phyloP scores from a whole-genome alignment of 306 rosid genomes.

The Vigna hirtella region DNA sequence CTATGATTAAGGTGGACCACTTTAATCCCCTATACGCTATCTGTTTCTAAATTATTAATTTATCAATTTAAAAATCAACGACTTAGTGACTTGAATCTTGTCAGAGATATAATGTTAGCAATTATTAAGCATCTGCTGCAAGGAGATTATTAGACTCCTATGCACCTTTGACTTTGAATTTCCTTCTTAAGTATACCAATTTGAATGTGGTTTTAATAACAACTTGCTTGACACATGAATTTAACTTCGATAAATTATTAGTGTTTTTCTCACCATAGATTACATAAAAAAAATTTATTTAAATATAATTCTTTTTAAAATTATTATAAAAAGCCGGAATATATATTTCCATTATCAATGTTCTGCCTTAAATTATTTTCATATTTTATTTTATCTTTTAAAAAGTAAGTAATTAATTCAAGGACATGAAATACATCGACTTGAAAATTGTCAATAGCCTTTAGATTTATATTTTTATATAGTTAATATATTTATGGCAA shows the following conservation, averaged over 20 bases:
- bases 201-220: background rate
- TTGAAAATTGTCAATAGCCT: background rate
- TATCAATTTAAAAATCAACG: background rate
- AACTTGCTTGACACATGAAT: background rate
- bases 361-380: background rate
- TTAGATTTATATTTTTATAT: background rate
- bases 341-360: background rate
- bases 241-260: background rate
- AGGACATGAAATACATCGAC: background rate
- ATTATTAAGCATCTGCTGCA: background rate
- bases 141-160: background rate
- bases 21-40: background rate
- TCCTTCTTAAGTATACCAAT: background rate
- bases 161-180: conserved; percentile 30
- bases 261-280: background rate
- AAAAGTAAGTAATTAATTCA: background rate
- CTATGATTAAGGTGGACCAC: conserved; percentile 21
- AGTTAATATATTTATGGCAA: background rate
- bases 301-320: too few relatives aligned
- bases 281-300: too few relatives aligned
- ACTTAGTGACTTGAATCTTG: background rate
- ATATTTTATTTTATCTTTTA: too few relatives aligned
- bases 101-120: conserved; percentile 4
- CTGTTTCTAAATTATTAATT: background rate
- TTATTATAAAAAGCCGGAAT: background rate